Evolutionary conservation across 192 early-diverging fungal species (phyloP).

Genomic region (Podila epicladia): DNA sequence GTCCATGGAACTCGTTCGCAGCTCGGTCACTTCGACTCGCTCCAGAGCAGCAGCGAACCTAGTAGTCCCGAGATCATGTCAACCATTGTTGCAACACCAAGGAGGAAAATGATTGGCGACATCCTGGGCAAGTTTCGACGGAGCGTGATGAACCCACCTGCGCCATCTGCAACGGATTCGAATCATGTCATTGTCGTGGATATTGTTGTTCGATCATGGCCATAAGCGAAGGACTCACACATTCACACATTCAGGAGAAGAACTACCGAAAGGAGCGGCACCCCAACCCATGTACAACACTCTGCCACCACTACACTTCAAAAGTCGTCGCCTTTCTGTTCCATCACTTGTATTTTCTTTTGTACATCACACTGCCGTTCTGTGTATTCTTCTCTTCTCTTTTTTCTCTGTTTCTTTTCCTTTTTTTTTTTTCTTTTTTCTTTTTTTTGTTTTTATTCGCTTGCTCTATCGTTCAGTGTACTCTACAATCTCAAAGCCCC

Average conservation of each 20-base stretch:
- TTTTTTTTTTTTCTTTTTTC: background rate
- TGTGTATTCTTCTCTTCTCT: no score
- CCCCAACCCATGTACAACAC: background rate
- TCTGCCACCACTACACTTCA: background rate
- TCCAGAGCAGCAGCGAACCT: conserved; percentile 5
- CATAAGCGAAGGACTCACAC: background rate
- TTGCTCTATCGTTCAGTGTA: background rate
- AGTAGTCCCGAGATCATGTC: conserved; percentile 25
- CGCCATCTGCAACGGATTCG: background rate
- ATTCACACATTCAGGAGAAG: background rate
- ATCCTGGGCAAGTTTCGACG: conserved; percentile 29
- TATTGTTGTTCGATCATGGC: background rate
- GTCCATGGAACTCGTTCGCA: conserved; percentile 1
- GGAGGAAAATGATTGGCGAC: conserved; percentile 18
- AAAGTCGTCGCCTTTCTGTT: no score
- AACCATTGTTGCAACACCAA: conserved; percentile 3
- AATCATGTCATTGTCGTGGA: conserved; percentile 1
- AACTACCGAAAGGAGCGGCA: background rate
- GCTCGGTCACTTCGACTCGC: conserved; percentile 14
- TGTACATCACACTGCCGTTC: no score
- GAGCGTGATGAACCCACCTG: conserved; percentile 8
- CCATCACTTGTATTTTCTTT: no score
- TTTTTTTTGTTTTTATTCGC: background rate
- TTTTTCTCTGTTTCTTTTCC: background rate
- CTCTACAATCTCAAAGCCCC: background rate